Evolutionary conservation across 2,329 filamentous ascomycete species (phyloP), one percentile per base, ranked within the genome.

Genomic region (Thermothelomyces thermophilus): DNA sequence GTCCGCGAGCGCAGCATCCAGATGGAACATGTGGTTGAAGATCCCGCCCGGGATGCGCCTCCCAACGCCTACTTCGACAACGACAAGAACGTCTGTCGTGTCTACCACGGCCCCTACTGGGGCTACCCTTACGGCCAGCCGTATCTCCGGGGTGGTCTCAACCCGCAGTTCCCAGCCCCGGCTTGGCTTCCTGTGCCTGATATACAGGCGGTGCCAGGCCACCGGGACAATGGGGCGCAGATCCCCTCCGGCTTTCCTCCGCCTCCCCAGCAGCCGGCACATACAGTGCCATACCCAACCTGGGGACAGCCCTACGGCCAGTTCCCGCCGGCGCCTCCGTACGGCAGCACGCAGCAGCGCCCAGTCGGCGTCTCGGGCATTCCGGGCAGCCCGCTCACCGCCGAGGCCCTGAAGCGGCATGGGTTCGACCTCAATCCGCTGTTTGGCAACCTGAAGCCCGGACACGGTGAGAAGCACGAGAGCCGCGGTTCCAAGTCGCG

Each of bases 21-120:
- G 46, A 70, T 79, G 1, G 78, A 83, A 58, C 74, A 80, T 53
- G 69, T 77, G 2, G 64, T 82, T 17, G 77, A 81, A 56, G 51
- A 58, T 33, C 66, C 63, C 1, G 66, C 68, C 3, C 65, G 72
- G 37, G 78, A 82, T 54, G 79, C 79, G 8, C 68, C 70, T 2
- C 80, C 79, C 11, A 83, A 83, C 57, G 76, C 79, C 36, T 83
- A 77, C 59, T 76, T 74, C 57, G 78, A 83, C 57, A 60, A 67
- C n/a, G 67, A 70, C 40, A 69, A 72, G 54, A 73, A 76, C 28
- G 63, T 78, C 17, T 68, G 79, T 43, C 74, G 77, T 13, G 72
- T 82, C 22, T 82, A 82, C 54, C 74, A 82, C 54, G 79, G 78
- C 0, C 72, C 73, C 2, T 66, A 68, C 0, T 82, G 79, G 58